phyloP scores from a whole-genome alignment of 2,329 filamentous ascomycete species.

The Ascochyta viciae-villosae region DNA sequence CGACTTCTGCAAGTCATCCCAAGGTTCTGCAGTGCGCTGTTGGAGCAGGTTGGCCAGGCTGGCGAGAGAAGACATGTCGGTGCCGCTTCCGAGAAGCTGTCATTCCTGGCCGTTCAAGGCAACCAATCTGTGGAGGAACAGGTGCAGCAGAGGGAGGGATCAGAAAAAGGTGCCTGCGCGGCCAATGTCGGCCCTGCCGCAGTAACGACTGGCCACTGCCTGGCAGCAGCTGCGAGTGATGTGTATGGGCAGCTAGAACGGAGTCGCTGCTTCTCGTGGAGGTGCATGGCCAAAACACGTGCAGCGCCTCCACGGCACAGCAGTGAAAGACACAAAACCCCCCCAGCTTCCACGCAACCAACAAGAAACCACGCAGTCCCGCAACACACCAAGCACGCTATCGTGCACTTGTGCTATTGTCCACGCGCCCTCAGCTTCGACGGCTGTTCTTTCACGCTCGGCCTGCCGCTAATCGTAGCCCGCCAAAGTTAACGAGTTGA shows the following conservation, averaged over 20 bases:
- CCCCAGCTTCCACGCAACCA: neutral
- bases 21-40: slow-evolving; percentile 10
- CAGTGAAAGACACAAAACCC: neutral
- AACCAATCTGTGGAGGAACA: slow-evolving; percentile 15
- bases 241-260: slow-evolving; percentile 1
- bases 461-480: slow-evolving; percentile 15
- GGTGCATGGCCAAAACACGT: slow-evolving; percentile 14
- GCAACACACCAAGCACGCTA: slow-evolving; percentile 1
- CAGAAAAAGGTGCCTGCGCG: slow-evolving; percentile 9
- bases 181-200: slow-evolving; percentile 19
- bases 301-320: slow-evolving; percentile 11
- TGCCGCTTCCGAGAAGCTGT: slow-evolving; percentile 9
- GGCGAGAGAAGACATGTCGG: slow-evolving; percentile 5
- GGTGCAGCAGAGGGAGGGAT: slow-evolving; percentile 7
- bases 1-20: slow-evolving; percentile 11
- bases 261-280: slow-evolving; percentile 15
- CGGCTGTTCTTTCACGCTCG: slow-evolving; percentile 17
- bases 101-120: slow-evolving; percentile 13
- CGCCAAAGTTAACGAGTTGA: slow-evolving; percentile 4
- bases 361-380: neutral
- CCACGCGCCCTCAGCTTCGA: slow-evolving; percentile 11
- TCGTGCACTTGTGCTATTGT: slow-evolving; percentile 4
- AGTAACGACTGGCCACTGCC: neutral
- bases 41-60: slow-evolving; percentile 5
- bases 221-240: slow-evolving; percentile 14